Conservation (phyloP, 2,329 filamentous ascomycete species). For the Cytospora paraplurivora region DNA sequence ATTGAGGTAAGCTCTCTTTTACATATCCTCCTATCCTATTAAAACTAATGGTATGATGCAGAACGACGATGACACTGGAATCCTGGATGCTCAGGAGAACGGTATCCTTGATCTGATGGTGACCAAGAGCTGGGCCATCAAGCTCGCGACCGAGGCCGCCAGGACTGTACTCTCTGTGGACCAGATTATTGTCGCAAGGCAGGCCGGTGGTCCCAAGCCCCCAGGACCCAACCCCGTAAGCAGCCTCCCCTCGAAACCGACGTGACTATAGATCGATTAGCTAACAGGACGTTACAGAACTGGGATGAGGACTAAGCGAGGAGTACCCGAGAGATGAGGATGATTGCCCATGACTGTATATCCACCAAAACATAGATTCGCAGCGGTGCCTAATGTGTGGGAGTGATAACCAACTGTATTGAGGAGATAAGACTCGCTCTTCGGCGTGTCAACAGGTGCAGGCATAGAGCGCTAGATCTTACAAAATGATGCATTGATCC, state of each 20-base stretch:
- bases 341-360: conserved; percentile 18
- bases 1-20: conserved; percentile 64
- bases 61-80: conserved; percentile 79
- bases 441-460: conserved; percentile 15
- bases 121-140: conserved; percentile 95
- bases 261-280: not conserved
- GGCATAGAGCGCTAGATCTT: conserved; percentile 18
- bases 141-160: conserved; percentile 91
- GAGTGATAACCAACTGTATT: conserved; percentile 25
- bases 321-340: conserved; percentile 4
- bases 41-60: conserved; percentile 39
- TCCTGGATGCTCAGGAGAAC: conserved; percentile 80
- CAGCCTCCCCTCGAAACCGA: conserved; percentile 20
- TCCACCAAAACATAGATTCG: conserved; percentile 21
- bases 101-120: conserved; percentile 91
- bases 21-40: not conserved
- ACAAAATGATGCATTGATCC: conserved; percentile 11
- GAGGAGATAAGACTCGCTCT: conserved; percentile 9
- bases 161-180: conserved; percentile 94
- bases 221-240: conserved; percentile 82
- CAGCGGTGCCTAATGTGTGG: conserved; percentile 11
- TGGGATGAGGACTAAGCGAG: conserved; percentile 62
- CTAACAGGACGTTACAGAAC: conserved; percentile 49
- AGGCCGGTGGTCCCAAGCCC: conserved; percentile 96
- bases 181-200: conserved; percentile 97